Conservation (phyloP, 2,329 filamentous ascomycete species). For the Colletotrichum sp. region DNA sequence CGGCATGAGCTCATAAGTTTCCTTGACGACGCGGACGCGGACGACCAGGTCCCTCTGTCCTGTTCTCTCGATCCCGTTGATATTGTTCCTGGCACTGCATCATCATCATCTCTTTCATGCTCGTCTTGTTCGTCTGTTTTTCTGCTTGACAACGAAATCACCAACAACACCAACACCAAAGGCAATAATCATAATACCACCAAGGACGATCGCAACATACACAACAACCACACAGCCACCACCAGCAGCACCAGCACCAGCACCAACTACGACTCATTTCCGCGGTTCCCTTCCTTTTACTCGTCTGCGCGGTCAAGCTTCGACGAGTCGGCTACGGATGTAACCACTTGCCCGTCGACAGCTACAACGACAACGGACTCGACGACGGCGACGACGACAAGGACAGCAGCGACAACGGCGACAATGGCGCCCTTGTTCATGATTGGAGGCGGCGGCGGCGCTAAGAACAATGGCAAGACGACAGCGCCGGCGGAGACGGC, state of each 20-base stretch:
- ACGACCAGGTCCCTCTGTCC: neutral
- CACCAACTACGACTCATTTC: neutral
- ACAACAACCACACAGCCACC: neutral
- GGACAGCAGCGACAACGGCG: neutral
- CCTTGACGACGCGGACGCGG: conserved; percentile 18
- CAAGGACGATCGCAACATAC: neutral
- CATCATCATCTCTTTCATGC: neutral
- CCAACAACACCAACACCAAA: neutral
- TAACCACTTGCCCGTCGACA: neutral
- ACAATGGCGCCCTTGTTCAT: conserved; percentile 16
- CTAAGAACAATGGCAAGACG: neutral
- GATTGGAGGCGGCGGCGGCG: neutral
- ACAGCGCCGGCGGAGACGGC: neutral
- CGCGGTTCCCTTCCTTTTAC: neutral
- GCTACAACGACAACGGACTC: neutral
- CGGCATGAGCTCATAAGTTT: conserved; percentile 21
- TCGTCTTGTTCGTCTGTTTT: neutral
- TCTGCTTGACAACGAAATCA: neutral
- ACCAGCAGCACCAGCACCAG: neutral
- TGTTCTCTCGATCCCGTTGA: neutral
- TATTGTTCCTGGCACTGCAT: neutral
- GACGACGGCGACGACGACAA: neutral
- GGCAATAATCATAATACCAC: neutral
- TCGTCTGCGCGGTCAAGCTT: conserved; percentile 2
- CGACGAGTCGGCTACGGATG: neutral